These are phyloP conservation scores for Camellia japonica DNA, from an alignment of 148 eudicot species.

Conservation along the genomic window DNA sequence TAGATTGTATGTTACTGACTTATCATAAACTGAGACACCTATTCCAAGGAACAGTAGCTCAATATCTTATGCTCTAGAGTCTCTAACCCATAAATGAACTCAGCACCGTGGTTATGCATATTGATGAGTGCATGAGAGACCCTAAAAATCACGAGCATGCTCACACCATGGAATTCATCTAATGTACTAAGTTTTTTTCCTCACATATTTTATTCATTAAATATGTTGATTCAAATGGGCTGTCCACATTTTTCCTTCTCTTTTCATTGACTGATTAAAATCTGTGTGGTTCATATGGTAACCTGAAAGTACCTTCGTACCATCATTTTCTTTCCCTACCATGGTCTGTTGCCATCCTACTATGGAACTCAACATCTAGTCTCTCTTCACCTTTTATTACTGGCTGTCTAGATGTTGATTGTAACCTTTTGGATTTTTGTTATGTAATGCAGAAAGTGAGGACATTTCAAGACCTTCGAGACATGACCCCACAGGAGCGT, in stretches of 20 bases:
- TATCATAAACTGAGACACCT: neutral
- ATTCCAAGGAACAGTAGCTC: too few relatives aligned
- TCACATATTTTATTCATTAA: too few relatives aligned
- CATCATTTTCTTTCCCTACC: neutral
- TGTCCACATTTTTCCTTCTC: too few relatives aligned
- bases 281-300: neutral
- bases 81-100: neutral
- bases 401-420: neutral
- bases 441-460: constrained; percentile 55
- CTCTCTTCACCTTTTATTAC: neutral
- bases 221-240: too few relatives aligned
- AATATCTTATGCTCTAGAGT: neutral
- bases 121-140: too few relatives aligned
- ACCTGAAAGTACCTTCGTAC: neutral
- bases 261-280: neutral
- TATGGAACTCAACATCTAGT: neutral
- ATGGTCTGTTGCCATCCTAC: neutral
- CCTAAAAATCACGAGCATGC: too few relatives aligned
- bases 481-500: constrained; percentile 59
- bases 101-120: neutral
- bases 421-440: neutral
- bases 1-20: neutral
- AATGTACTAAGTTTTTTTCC: too few relatives aligned
- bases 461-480: constrained; percentile 69
- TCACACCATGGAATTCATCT: too few relatives aligned